Percentiles rank a stretch among this genome's conserved stretches.
Conservation (phyloP, 148 eudicot species). For the Euryodendron excelsum region DNA sequence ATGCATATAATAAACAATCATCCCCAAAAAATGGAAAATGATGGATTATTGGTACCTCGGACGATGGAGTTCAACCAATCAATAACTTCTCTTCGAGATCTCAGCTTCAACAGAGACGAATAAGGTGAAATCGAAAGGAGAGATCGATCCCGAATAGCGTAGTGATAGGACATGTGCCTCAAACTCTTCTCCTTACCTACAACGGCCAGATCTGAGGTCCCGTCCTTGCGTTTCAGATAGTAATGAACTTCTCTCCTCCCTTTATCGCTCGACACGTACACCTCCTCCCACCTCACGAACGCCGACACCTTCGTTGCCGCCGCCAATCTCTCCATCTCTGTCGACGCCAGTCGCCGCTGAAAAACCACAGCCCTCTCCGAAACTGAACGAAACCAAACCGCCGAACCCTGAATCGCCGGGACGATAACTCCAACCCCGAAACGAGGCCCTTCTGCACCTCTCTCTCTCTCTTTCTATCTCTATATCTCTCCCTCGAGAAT, state of each 20-base stretch:
- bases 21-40: too few species aligned
- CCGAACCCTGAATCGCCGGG: neutral
- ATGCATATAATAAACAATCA: too few species aligned
- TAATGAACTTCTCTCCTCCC: constrained; percentile 65
- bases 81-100: constrained; percentile 65
- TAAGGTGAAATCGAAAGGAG: constrained; percentile 14
- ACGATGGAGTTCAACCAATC: constrained; percentile 63
- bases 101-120: constrained; percentile 39
- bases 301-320: constrained; percentile 19
- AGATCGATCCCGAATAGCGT: constrained; percentile 22
- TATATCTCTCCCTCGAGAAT: neutral
- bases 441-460: neutral
- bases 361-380: neutral
- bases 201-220: constrained; percentile 62
- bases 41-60: constrained; percentile 35
- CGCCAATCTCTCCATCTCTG: constrained; percentile 17
- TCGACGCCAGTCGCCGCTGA: neutral
- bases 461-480: neutral
- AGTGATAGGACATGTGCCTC: constrained; percentile 47
- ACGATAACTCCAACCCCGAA: neutral
- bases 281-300: constrained; percentile 73
- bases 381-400: neutral
- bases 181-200: constrained; percentile 69
- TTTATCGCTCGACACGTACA: constrained; percentile 39
- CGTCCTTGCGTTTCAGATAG: constrained; percentile 53